Evolutionary conservation across 129 eudicot genomes (phyloP).

Genomic region (Artemisia annua): DNA sequence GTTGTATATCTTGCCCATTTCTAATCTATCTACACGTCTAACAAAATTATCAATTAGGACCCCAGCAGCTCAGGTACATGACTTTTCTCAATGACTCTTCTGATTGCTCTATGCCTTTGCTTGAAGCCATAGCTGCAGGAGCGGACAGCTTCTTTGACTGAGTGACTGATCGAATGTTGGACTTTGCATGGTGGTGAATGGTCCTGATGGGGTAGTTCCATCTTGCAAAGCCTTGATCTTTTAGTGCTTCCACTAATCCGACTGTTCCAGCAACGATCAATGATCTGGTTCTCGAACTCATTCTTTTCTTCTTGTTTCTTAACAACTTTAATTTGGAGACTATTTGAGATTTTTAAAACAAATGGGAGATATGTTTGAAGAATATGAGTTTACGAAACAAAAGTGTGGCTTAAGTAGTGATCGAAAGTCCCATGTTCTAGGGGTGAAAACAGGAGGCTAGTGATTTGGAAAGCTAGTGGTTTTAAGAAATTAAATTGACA

Average conservation of each 20-base stretch:
- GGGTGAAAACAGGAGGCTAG: too few species aligned
- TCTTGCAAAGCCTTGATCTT: slow-evolving; percentile 62
- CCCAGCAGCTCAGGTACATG: slow-evolving; percentile 38
- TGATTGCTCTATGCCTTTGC: slow-evolving; percentile 9
- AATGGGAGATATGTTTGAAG: too few species aligned
- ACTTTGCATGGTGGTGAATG: slow-evolving; percentile 46
- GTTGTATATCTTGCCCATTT: too few species aligned
- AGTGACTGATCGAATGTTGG: slow-evolving; percentile 40
- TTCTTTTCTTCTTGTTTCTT: neutral
- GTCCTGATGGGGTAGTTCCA: slow-evolving; percentile 61
- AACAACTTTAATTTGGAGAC: too few species aligned
- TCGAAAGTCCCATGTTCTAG: too few species aligned
- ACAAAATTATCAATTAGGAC: slow-evolving; percentile 13
- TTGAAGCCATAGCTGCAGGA: slow-evolving; percentile 28
- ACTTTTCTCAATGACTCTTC: slow-evolving; percentile 41
- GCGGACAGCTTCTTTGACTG: slow-evolving; percentile 33
- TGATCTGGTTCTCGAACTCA: slow-evolving; percentile 40
- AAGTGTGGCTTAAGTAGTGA: too few species aligned
- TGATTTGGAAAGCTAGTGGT: too few species aligned
- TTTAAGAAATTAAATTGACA: too few species aligned
- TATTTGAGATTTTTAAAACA: too few species aligned
- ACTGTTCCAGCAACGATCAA: slow-evolving; percentile 49
- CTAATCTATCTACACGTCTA: too few species aligned
- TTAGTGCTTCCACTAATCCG: slow-evolving; percentile 57
- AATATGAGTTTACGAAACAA: too few species aligned